Conservation (phyloP, 2,329 filamentous ascomycete genomes). For the Fusarium sp. region DNA sequence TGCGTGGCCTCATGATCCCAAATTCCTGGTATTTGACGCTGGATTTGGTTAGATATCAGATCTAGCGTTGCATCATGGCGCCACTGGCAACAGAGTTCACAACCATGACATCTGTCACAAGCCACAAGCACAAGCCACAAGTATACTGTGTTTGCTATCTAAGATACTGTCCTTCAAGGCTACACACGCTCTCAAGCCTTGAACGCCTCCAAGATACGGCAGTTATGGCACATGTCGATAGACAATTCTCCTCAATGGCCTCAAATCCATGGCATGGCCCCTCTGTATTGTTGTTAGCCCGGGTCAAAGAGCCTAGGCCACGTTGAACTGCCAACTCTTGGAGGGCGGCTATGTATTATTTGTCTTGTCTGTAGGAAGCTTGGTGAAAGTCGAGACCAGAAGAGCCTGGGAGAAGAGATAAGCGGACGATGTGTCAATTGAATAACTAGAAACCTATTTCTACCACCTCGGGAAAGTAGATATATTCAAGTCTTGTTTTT, state of each 20-base stretch:
- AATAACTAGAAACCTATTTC: no score
- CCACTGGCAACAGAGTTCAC: conserved; percentile 15
- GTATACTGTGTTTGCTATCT: accelerated
- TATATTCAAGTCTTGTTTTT: no score
- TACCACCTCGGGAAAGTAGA: no score
- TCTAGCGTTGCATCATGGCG: conserved; percentile 9
- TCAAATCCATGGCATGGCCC: background rate
- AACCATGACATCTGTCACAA: background rate
- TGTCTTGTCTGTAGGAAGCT: no score
- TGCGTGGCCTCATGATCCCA: background rate
- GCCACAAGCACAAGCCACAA: background rate
- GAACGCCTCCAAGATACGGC: background rate
- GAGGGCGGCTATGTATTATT: no score
- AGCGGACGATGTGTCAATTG: no score
- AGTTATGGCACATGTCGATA: background rate
- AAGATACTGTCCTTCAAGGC: no score
- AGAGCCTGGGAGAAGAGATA: no score
- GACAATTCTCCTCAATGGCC: no score
- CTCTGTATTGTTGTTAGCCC: background rate
- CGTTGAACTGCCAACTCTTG: background rate
- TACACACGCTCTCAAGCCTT: no score
- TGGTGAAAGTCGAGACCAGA: no score
- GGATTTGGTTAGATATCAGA: background rate
- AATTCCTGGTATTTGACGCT: background rate
- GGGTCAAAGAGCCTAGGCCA: background rate